Conservation (phyloP, 169 alveolate species). For the Plasmodium vivax region DNA sequence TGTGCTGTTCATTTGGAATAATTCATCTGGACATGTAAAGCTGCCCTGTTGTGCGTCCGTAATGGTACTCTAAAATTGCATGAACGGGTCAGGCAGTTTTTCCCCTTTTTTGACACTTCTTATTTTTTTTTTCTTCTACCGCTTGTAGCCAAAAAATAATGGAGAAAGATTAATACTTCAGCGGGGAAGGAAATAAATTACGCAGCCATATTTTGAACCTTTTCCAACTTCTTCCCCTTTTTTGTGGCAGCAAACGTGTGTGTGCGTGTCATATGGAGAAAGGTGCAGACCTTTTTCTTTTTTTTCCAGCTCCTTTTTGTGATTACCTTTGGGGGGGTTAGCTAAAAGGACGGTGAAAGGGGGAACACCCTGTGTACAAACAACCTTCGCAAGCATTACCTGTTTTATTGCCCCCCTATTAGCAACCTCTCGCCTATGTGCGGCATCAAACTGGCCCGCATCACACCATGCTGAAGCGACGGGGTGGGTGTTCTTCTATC, state of each 20-base stretch:
- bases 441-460: not conserved
- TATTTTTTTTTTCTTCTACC: not conserved
- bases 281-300: not conserved
- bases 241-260: not conserved
- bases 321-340: not conserved
- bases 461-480: not conserved
- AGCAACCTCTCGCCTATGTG: not conserved
- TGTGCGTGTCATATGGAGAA: not conserved
- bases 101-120: not conserved
- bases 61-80: conserved; percentile 76
- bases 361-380: not conserved
- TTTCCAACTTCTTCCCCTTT: not conserved
- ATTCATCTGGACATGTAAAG: not conserved
- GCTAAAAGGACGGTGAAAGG: no score
- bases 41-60: not conserved
- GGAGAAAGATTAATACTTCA: not conserved
- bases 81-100: conserved; percentile 80
- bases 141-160: not conserved
- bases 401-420: not conserved
- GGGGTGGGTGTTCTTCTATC: not conserved
- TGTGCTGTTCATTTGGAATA: not conserved
- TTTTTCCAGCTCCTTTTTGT: not conserved
- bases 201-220: not conserved
- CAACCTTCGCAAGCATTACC: not conserved
- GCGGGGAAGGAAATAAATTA: not conserved